phyloP scores from a whole-genome alignment of 2,329 filamentous ascomycete genomes.

The Aspergillus cejpii region DNA sequence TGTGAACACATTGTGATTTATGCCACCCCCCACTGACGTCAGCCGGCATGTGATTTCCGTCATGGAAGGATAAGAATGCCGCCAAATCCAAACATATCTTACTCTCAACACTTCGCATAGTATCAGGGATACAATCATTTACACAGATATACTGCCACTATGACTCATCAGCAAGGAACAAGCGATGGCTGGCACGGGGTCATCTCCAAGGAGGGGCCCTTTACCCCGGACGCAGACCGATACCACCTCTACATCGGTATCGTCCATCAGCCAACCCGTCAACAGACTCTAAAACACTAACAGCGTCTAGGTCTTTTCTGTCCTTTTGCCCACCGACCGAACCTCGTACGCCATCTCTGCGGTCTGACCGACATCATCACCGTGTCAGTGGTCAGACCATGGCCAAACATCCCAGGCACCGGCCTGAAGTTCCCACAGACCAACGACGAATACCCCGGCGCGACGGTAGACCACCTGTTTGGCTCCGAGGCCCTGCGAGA shows the following conservation, averaged over 20 bases:
- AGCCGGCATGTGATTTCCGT: too few species aligned
- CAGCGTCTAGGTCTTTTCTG: slow-evolving; percentile 48
- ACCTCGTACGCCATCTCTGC: slow-evolving; percentile 53
- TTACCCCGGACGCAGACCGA: slow-evolving; percentile 46
- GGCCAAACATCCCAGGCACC: slow-evolving; percentile 58
- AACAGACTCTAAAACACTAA: background rate
- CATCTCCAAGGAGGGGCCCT: slow-evolving; percentile 43
- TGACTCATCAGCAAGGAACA: slow-evolving; percentile 20
- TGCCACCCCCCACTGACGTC: too few species aligned
- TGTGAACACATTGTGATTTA: too few species aligned
- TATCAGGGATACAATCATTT: too few species aligned
- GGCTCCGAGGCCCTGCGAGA: slow-evolving; percentile 54
- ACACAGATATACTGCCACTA: too few species aligned
- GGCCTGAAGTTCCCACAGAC: slow-evolving; percentile 55
- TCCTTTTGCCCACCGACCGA: slow-evolving; percentile 57
- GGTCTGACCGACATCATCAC: slow-evolving; percentile 50
- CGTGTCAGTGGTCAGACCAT: slow-evolving; percentile 56
- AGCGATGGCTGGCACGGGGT: slow-evolving; percentile 45
- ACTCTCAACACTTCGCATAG: too few species aligned
- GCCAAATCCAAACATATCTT: too few species aligned
- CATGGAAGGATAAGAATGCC: too few species aligned
- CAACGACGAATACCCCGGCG: slow-evolving; percentile 50
- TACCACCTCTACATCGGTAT: slow-evolving; percentile 51
- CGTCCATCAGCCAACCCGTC: background rate
- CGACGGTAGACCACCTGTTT: slow-evolving; percentile 56